Base-by-base conservation (phyloP, 2,329 filamentous ascomycete species). In the Xylaria sp. region DNA sequence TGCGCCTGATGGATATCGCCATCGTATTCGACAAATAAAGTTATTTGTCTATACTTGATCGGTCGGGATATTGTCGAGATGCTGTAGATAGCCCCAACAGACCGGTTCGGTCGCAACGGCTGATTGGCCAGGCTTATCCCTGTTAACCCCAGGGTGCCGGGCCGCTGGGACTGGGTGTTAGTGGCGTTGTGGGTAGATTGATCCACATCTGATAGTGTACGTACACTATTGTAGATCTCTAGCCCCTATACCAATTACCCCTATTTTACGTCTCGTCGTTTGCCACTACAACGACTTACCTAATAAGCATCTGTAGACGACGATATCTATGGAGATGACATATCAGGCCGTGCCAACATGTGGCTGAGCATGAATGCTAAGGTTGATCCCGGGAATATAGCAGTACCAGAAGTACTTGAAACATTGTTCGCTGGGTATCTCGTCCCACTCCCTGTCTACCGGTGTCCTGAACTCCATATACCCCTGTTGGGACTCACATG, bases 141-240 rank as follows among this genome's bases (percentile, higher is more conserved):
- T n/a, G 32, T 39, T 9, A 23, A 57, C 57, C 66, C 28, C 34
- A 52, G 56, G 18, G 52, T 69, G 23, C 67, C 67, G 52, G 48
- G 37, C 52, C 46, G 59, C 67, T 59, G 67, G 67, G 63, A 63
- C 63, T 58, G 34, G 32, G 39, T 37, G 12, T 50, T 59, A 57
- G 63, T 25, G 57, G 57, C 50, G 23, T 20, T n/a, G 15, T 25
- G 34, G 56, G 50, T 41, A 18, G 44, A 51, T n/a, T 18, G 58
- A 15, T 46, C 57, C 37, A 39, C 56, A 57, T 41, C 44, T 28
- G 15, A 20, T 48, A 60, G 55, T 13, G 51, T 37, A 23, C 34
- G 20, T 25, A n/a, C 23, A 44, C 12, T 55, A n/a, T 34, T 18
- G 52, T 55, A 55, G 52, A 34, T 37, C 52, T 20, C 23, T 20